phyloP scores from a whole-genome alignment of 2,329 filamentous ascomycete genomes.

The Aureobasidium zeae region DNA sequence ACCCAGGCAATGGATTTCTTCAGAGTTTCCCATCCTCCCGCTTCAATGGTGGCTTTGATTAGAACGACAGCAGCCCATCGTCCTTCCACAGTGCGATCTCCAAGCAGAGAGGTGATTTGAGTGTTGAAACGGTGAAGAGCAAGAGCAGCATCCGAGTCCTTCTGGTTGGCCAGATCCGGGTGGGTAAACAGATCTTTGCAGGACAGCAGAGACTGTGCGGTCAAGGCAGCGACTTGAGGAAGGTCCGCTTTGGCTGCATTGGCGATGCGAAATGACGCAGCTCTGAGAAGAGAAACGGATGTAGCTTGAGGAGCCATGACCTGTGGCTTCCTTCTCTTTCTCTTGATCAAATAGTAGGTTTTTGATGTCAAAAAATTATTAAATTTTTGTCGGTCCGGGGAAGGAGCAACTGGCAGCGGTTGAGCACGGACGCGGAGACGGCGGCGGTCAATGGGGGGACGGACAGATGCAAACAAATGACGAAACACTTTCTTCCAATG shows the following conservation, averaged over 20 bases:
- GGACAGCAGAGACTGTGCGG: constrained; percentile 48
- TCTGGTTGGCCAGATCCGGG: constrained; percentile 47
- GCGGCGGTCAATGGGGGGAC: constrained; percentile 2
- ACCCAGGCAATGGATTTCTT: constrained; percentile 68
- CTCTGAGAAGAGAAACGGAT: constrained; percentile 42
- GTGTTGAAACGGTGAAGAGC: constrained; percentile 75
- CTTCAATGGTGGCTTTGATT: constrained; percentile 71
- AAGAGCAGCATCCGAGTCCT: constrained; percentile 56
- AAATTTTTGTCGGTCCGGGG: too few species aligned
- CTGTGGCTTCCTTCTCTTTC: too few species aligned
- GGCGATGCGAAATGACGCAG: constrained; percentile 60
- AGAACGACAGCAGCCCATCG: constrained; percentile 70
- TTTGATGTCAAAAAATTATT: too few species aligned
- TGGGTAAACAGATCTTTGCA: constrained; percentile 54
- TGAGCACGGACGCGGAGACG: constrained; percentile 1
- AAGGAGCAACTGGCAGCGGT: constrained; percentile 1
- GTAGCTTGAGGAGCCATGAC: constrained; percentile 15
- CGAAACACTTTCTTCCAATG: constrained; percentile 2
- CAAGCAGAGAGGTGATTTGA: constrained; percentile 65
- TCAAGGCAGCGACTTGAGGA: constrained; percentile 60
- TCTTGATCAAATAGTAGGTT: too few species aligned
- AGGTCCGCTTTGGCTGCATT: constrained; percentile 64
- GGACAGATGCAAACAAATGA: constrained; percentile 2
- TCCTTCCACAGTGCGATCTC: constrained; percentile 63
- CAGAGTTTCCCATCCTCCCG: constrained; percentile 75